phyloP scores from a whole-genome alignment of 2,329 filamentous ascomycete genomes.

The Nannizziopsis arthrosporioides region DNA sequence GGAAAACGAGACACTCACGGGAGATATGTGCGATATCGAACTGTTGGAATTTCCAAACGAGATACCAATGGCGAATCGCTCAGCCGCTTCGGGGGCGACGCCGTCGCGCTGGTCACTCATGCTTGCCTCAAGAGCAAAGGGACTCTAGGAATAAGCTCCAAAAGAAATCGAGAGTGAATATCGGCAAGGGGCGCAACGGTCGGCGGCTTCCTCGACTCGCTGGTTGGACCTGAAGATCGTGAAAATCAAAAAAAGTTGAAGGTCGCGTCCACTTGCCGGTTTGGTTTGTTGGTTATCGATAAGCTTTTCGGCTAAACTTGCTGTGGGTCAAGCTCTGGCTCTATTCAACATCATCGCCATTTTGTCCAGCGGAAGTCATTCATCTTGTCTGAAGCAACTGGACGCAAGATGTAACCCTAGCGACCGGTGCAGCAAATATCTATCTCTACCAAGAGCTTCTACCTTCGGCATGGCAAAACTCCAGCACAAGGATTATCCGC shows the following conservation, averaged over 20 bases:
- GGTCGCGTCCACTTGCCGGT: slow-evolving; percentile 5
- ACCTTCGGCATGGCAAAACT: slow-evolving; percentile 8
- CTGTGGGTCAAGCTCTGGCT: not conserved
- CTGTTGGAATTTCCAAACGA: slow-evolving; percentile 98
- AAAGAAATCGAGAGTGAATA: not conserved
- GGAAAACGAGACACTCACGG: slow-evolving; percentile 32
- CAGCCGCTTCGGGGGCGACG: slow-evolving; percentile 33
- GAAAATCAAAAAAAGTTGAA: slow-evolving; percentile 11
- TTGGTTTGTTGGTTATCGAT: slow-evolving; percentile 5
- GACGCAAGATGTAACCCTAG: not conserved
- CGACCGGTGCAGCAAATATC: not conserved
- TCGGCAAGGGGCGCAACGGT: not conserved
- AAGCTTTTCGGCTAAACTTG: slow-evolving; percentile 9
- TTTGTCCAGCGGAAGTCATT: not conserved
- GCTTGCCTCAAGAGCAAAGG: slow-evolving; percentile 10
- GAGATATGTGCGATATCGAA: slow-evolving; percentile 80
- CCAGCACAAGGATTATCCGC: slow-evolving; percentile 12
- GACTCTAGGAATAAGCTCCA: not conserved
- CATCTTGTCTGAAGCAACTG: not conserved
- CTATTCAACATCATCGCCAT: too few species aligned
- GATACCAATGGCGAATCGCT: slow-evolving; percentile 73
- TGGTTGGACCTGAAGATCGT: not conserved
- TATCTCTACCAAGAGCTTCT: not conserved
- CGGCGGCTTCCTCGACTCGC: not conserved
- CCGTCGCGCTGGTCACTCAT: slow-evolving; percentile 46